phyloP scores from a whole-genome alignment of 177 flowering plant species.

The Vitis hybrid region DNA sequence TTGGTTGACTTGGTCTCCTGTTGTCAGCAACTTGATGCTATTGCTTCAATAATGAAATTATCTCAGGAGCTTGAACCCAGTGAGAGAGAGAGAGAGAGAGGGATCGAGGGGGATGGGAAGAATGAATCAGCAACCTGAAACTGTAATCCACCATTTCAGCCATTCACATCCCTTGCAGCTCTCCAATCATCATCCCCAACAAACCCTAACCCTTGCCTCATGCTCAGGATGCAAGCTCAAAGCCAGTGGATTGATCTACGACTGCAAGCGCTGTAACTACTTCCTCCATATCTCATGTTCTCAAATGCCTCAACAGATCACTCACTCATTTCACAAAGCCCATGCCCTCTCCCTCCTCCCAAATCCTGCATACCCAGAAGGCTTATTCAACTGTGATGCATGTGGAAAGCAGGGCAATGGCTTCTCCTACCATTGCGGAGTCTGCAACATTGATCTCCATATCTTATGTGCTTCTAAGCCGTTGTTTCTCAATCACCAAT shows the following conservation, averaged over 20 bases:
- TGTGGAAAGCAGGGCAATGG: conserved; percentile 37
- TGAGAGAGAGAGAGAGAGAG: no score
- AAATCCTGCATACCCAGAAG: conserved; percentile 28
- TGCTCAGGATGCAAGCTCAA: conserved; percentile 22
- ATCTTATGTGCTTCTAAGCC: conserved; percentile 39
- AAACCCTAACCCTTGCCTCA: conserved; percentile 2
- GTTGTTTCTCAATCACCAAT: conserved; percentile 15
- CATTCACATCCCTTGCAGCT: conserved; percentile 31
- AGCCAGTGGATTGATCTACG: conserved; percentile 10
- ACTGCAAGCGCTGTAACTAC: conserved; percentile 15
- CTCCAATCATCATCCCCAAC: conserved; percentile 14
- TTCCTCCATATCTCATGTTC: conserved; percentile 26
- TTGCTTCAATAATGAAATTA: no score
- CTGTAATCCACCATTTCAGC: conserved; percentile 28
- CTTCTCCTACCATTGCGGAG: conserved; percentile 45
- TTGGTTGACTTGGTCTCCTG: no score
- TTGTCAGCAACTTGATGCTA: no score
- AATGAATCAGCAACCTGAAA: no score
- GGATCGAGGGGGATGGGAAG: no score
- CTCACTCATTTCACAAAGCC: conserved; percentile 32
- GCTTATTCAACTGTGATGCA: conserved; percentile 43
- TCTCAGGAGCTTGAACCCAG: no score
- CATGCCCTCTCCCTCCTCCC: conserved; percentile 39
- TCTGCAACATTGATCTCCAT: conserved; percentile 41
- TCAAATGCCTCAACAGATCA: conserved; percentile 19